These are phyloP conservation scores for Phytopythium kandeliae DNA, from an alignment of 352 stramenopile species.

Conservation along the genomic window DNA sequence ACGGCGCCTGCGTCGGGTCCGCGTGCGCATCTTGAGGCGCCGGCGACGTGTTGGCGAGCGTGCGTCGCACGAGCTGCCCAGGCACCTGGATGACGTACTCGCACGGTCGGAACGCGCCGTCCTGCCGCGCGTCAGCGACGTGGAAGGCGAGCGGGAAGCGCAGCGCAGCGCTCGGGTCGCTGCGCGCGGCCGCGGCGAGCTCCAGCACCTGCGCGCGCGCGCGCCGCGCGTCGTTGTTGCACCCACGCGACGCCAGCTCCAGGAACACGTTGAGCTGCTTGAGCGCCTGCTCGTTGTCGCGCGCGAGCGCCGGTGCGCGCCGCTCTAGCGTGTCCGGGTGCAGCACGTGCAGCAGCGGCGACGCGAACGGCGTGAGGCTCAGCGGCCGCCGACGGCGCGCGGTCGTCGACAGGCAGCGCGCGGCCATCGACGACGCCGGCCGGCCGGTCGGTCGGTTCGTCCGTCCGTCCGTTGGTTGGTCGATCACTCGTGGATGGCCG, in stretches of 20 bases:
- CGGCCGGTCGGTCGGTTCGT: too few relatives aligned
- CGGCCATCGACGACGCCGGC: not conserved
- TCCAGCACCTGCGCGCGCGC: slow-evolving; percentile 47
- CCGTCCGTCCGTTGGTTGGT: too few relatives aligned
- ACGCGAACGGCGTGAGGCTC: slow-evolving; percentile 60
- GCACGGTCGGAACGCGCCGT: slow-evolving; percentile 13
- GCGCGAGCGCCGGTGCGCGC: slow-evolving; percentile 30
- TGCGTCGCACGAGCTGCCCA: slow-evolving; percentile 40
- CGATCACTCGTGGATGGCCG: too few relatives aligned
- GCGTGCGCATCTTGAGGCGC: not conserved
- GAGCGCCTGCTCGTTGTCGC: slow-evolving; percentile 61
- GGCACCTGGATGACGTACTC: slow-evolving; percentile 53
- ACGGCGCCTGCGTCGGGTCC: slow-evolving; percentile 31
- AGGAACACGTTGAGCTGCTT: slow-evolving; percentile 80
- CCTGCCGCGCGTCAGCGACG: slow-evolving; percentile 13
- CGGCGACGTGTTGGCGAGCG: slow-evolving; percentile 28
- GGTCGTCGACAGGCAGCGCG: not conserved
- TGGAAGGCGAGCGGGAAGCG: slow-evolving; percentile 57
- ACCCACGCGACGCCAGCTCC: slow-evolving; percentile 50
- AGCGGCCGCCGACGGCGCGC: slow-evolving; percentile 9
- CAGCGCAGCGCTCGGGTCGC: slow-evolving; percentile 23
- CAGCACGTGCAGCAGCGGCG: slow-evolving; percentile 60
- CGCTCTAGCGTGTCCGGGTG: slow-evolving; percentile 65
- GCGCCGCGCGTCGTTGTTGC: slow-evolving; percentile 62
- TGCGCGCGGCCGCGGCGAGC: slow-evolving; percentile 12